Conservation (phyloP, 228 moss, liverwort and hornwort species). For the Sphagnum fallax region DNA sequence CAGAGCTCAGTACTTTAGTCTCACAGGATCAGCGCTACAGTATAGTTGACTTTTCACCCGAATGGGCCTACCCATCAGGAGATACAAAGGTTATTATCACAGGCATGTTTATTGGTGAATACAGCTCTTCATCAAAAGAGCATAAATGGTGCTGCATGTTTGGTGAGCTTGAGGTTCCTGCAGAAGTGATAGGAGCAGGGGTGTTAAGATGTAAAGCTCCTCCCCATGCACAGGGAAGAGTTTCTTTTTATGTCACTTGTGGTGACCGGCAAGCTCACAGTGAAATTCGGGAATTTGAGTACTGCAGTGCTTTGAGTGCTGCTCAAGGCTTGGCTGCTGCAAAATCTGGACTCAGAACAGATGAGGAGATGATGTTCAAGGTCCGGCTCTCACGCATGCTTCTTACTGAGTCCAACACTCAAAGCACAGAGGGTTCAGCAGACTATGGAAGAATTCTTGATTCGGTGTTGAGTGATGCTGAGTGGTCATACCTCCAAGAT, state of each 20-base stretch:
- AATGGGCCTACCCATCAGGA: conserved; percentile 27
- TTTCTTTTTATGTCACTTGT: conserved; percentile 38
- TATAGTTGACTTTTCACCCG: conserved; percentile 43
- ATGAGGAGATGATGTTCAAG: conserved; percentile 18
- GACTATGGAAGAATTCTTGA: neutral
- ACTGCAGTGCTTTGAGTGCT: conserved; percentile 9
- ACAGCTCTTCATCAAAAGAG: conserved; percentile 9
- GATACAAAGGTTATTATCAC: conserved; percentile 48
- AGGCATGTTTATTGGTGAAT: conserved; percentile 23
- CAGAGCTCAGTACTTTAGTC: conserved; percentile 12
- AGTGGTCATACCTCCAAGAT: conserved; percentile 18
- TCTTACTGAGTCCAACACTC: conserved; percentile 11
- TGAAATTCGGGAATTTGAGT: conserved; percentile 39
- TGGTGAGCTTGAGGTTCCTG: conserved; percentile 42
- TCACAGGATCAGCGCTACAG: conserved; percentile 33
- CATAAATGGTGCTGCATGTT: conserved; percentile 42
- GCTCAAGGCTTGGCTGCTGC: neutral
- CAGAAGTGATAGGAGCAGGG: conserved; percentile 20
- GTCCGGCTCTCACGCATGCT: conserved; percentile 38
- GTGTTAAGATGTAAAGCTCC: conserved; percentile 41
- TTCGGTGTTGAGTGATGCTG: conserved; percentile 11
- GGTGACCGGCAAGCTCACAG: conserved; percentile 43
- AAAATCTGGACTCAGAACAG: conserved; percentile 4
- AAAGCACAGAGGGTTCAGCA: neutral
- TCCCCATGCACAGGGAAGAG: conserved; percentile 16